A percentile compares a stretch with the other conserved stretches of the same genome.
These are phyloP conservation scores for Clathrospora elynae DNA, from an alignment of 2,329 filamentous ascomycete species.

Conservation along the genomic window DNA sequence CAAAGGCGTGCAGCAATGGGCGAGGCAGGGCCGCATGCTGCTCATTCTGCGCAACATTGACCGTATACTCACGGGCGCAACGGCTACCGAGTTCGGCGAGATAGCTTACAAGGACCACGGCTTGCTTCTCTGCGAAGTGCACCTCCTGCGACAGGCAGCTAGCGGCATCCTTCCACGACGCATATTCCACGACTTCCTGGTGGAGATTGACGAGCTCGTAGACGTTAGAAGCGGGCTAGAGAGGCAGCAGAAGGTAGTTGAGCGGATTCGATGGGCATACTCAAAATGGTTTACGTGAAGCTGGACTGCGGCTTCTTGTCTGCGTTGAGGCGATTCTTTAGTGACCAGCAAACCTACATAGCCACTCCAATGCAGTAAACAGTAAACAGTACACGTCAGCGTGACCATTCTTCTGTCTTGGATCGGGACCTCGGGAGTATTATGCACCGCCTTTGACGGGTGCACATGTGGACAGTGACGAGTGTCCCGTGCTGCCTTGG, in stretches of 20 bases:
- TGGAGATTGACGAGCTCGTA: slow-evolving; percentile 84
- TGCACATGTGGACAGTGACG: no score
- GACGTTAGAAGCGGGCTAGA: slow-evolving; percentile 78
- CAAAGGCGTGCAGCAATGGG: slow-evolving; percentile 67
- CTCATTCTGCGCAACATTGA: slow-evolving; percentile 88
- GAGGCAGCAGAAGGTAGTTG: slow-evolving; percentile 76
- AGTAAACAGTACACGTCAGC: no score
- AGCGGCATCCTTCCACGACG: slow-evolving; percentile 71
- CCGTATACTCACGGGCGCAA: slow-evolving; percentile 60
- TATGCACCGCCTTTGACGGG: no score
- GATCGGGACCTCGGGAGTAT: no score
- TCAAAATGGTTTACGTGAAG: slow-evolving; percentile 67
- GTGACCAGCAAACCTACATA: no score
- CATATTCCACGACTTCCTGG: slow-evolving; percentile 81
- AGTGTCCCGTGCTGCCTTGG: no score
- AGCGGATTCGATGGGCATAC: slow-evolving; percentile 90
- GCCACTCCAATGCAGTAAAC: no score
- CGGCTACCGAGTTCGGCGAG: slow-evolving; percentile 71
- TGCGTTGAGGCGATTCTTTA: neutral
- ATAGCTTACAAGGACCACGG: slow-evolving; percentile 93
- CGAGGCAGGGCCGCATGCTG: slow-evolving; percentile 71
- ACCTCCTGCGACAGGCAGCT: slow-evolving; percentile 75
- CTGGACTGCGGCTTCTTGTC: neutral
- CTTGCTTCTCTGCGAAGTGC: slow-evolving; percentile 84
- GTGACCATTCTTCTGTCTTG: no score